phyloP scores from a whole-genome alignment of 805 yeast genomes.

The Kluyveromyces lactis region DNA sequence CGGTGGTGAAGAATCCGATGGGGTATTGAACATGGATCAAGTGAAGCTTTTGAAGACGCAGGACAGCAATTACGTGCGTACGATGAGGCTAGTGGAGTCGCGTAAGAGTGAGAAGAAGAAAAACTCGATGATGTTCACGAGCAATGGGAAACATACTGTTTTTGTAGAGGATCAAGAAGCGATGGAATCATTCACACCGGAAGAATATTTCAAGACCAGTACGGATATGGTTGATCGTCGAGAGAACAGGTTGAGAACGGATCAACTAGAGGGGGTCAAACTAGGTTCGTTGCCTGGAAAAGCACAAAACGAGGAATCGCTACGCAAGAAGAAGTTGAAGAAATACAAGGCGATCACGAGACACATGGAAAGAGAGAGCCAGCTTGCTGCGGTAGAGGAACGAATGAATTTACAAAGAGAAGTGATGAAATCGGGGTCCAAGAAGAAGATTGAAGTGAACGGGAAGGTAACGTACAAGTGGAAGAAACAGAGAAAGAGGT shows the following conservation, averaged over 20 bases:
- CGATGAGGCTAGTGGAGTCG: slow-evolving; percentile 62
- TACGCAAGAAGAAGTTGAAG: slow-evolving; percentile 49
- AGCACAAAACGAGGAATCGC: slow-evolving; percentile 24
- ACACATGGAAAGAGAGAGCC: slow-evolving; percentile 60
- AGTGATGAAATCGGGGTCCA: slow-evolving; percentile 83
- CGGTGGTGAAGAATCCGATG: slow-evolving; percentile 35
- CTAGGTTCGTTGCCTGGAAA: not conserved
- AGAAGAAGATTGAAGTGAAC: slow-evolving; percentile 58
- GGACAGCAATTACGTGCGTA: slow-evolving; percentile 78
- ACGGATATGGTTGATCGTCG: slow-evolving; percentile 48
- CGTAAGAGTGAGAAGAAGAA: slow-evolving; percentile 48
- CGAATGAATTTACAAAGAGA: slow-evolving; percentile 75
- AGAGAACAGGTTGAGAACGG: slow-evolving; percentile 61
- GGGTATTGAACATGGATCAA: slow-evolving; percentile 56
- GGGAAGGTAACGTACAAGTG: slow-evolving; percentile 77
- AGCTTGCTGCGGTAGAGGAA: slow-evolving; percentile 59
- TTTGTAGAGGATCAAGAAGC: slow-evolving; percentile 63
- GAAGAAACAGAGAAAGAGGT: slow-evolving; percentile 67
- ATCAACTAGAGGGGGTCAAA: slow-evolving; percentile 38
- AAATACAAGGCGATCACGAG: slow-evolving; percentile 52
- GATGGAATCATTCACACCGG: slow-evolving; percentile 54
- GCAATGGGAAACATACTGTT: slow-evolving; percentile 73
- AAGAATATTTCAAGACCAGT: slow-evolving; percentile 62
- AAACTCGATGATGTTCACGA: slow-evolving; percentile 39
- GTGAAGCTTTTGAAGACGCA: slow-evolving; percentile 81